Base-by-base conservation (phyloP, 306 rosid genomes). In the Corylus heterophylla region DNA sequence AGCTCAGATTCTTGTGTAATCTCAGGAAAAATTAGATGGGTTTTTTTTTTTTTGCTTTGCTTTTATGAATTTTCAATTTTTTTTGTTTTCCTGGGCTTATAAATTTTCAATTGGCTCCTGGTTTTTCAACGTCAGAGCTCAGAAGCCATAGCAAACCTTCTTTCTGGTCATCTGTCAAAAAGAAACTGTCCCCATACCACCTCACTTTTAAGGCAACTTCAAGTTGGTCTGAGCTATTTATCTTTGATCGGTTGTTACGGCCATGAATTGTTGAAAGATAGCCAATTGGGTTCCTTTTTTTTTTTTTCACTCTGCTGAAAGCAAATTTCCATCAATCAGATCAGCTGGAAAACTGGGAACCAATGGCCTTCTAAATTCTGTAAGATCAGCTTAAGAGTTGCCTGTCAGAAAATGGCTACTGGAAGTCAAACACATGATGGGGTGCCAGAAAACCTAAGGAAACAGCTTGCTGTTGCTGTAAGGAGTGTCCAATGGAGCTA, bases 401-500 rank as follows among this genome's bases (percentile, higher is more conserved):
- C 8, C 14, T 31, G 73, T 4, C 7, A 22, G 69, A 51, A 39
- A 67, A 89, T 90, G 96, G 91, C 83, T 2, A 58, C 52, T 82
- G 87, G 84, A 29, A 54, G 58, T 87, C 88, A 80, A 73, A 78
- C 54, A 52, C 89, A 80, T 78, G 90, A 84, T 48, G 80, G 75
- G 74, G 84, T 84, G 83, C 78, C 77, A 8, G 88, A 81, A 70
- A 82, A 84, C 54, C 85, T 91, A 14, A 85, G 91, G 37, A 88
- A 86, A 55, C 92, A 85, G 81, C 90, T 93, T 52, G 95, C 95
- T 64, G 88, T 91, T 78, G 92, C 95, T 71, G 93, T 93, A 3
- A 93, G 89, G 83, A 91, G 95, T 50, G 84, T 93, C 25, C 94
- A 90, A 5, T 93, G 98, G 98, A 93, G 95, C 84, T 93, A 91